Conservation (phyloP, 1,284 basidiomycete genomes). For the Flammula alnicola region DNA sequence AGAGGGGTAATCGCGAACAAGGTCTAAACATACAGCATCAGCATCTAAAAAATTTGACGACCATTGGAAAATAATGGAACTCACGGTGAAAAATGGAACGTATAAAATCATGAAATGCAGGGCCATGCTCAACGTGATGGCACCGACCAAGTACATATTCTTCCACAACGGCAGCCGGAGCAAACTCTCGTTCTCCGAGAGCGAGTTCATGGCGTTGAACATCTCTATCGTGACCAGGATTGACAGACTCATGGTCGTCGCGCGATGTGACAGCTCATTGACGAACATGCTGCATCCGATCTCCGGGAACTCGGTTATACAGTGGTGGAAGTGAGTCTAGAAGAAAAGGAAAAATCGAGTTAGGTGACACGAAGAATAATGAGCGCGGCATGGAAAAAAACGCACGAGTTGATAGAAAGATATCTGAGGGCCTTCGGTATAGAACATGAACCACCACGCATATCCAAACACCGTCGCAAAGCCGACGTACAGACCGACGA, state of each 20-base stretch:
- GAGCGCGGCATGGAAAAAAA: slow-evolving; percentile 26
- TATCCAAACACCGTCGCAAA: slow-evolving; percentile 95
- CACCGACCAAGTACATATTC: slow-evolving; percentile 89
- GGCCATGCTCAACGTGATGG: slow-evolving; percentile 88
- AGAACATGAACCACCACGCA: slow-evolving; percentile 98
- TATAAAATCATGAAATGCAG: slow-evolving; percentile 95
- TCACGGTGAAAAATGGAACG: slow-evolving; percentile 90
- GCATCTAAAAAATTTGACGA: background rate
- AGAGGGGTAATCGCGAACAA: slow-evolving; percentile 92
- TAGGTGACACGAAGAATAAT: background rate
- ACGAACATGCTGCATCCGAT: slow-evolving; percentile 96
- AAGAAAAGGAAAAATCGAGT: slow-evolving; percentile 14
- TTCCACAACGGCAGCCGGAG: slow-evolving; percentile 90
- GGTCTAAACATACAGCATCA: slow-evolving; percentile 47
- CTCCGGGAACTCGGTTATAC: slow-evolving; percentile 78
- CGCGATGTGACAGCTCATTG: slow-evolving; percentile 81
- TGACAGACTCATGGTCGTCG: slow-evolving; percentile 94
- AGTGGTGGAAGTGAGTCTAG: slow-evolving; percentile 95
- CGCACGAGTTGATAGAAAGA: slow-evolving; percentile 90
- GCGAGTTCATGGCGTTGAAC: slow-evolving; percentile 99
- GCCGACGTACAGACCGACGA: slow-evolving; percentile 94
- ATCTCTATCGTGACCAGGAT: slow-evolving; percentile 96
- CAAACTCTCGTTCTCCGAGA: slow-evolving; percentile 97
- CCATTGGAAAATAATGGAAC: slow-evolving; percentile 33
- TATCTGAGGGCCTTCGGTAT: slow-evolving; percentile 90